Base-by-base conservation (phyloP, 2,329 filamentous ascomycete genomes). In the Phaeosphaeriaceae sp. region DNA sequence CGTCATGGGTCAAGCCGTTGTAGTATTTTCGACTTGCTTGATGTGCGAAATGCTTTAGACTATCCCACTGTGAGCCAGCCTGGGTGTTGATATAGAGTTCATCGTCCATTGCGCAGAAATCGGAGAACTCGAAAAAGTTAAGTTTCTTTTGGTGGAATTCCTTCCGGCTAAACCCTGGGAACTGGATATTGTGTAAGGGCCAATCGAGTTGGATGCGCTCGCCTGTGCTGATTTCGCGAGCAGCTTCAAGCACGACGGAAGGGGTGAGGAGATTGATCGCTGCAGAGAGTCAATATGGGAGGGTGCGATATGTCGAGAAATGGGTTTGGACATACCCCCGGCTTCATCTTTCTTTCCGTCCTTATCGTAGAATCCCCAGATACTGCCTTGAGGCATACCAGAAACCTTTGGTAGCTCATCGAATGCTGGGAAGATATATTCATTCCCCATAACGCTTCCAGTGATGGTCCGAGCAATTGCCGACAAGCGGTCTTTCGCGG, bases 131-230 rank as follows among this genome's bases (percentile, higher is more conserved):
- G 0, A 74, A 64, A 8, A 79, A 76, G 8, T 74, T 73, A 7
- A 83, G 67, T 46, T 84, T 79, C 46, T 76, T 75, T 55, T 83
- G 81, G 26, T 78, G 67, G 42, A 78, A 79, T 7, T 78, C 76
- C 28, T 78, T 76, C 2, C 83, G 76, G 35, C 77, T 77, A 55
- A 84, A 79, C 51, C 80, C 79, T 1, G 82, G 79, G 55, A 79
- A 76, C 48, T 84, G 80, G 2, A 84, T 68, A 58, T 84, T 84
- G 16, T 76, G 79, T 51, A 85, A 63, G 18, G 81, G 78, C 82
- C 82, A 85, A 20, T 77, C 77, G 32, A 85, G 72, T 8, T 78
- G 78, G 18, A 83, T 76, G 26, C 81, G 74, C 16, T 72, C 72
- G 11, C 83, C 83, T 0, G 77, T 79, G 32, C 72, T 74, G 57